Conservation (phyloP, 306 rosid species). For the Argentina anserina region DNA sequence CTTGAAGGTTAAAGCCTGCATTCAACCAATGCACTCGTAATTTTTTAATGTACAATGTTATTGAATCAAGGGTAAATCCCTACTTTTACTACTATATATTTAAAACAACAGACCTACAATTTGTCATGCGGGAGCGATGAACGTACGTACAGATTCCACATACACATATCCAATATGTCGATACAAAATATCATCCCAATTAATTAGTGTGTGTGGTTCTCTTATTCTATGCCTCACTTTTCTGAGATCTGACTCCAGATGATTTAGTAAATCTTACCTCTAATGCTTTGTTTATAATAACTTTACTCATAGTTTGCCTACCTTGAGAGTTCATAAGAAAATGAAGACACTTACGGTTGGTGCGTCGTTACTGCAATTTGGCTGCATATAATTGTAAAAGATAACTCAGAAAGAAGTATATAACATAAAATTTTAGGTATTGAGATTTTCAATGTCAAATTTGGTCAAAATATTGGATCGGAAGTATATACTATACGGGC, state of each 20-base stretch:
- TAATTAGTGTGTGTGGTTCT: too few relatives aligned
- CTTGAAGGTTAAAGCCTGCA: conserved; percentile 62
- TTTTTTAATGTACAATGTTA: not conserved
- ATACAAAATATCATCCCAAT: too few relatives aligned
- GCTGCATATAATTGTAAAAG: conserved; percentile 43
- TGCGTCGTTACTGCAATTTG: conserved; percentile 55
- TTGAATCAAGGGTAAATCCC: not conserved
- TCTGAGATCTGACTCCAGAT: too few relatives aligned
- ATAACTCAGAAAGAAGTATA: not conserved
- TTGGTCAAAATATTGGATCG: not conserved
- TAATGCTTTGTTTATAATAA: too few relatives aligned
- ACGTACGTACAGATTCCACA: too few relatives aligned
- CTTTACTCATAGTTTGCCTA: too few relatives aligned
- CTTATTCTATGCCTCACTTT: too few relatives aligned
- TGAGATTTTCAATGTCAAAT: not conserved
- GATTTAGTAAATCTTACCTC: too few relatives aligned
- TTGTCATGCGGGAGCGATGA: too few relatives aligned
- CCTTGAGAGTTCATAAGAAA: not conserved
- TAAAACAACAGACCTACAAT: not conserved
- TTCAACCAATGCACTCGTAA: not conserved
- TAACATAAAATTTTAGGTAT: not conserved
- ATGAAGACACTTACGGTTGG: conserved; percentile 58
- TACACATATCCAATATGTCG: too few relatives aligned
- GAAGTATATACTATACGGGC: too few relatives aligned
- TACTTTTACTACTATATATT: too few relatives aligned